phyloP scores from a whole-genome alignment of 139 green algal species.

The Diplosphaera chodatii region DNA sequence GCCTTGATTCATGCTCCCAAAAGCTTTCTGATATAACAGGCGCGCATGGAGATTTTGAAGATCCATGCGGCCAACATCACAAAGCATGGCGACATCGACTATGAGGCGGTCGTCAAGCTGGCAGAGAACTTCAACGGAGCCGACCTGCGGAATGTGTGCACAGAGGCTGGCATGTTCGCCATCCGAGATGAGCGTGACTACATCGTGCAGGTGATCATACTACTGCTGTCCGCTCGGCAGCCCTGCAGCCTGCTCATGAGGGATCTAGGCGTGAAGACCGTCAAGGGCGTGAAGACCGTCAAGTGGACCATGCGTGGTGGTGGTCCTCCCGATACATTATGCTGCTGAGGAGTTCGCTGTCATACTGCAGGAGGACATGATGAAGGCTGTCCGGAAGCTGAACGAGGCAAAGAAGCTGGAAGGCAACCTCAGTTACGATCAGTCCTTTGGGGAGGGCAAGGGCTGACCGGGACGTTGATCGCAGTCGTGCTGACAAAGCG shows the following conservation, averaged over 20 bases:
- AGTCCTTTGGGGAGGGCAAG: conserved; percentile 61
- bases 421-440: conserved; percentile 68
- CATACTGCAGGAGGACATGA: conserved; percentile 94
- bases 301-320: conserved; percentile 30
- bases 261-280: too few relatives aligned
- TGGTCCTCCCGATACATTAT: too few relatives aligned
- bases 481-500: too few relatives aligned
- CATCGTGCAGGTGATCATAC: conserved; percentile 26
- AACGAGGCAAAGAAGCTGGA: conserved; percentile 99
- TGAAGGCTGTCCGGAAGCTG: conserved; percentile 98
- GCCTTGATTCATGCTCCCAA: too few relatives aligned
- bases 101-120: conserved; percentile 95
- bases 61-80: conserved; percentile 91
- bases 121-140: conserved; percentile 97
- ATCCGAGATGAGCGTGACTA: conserved; percentile 98
- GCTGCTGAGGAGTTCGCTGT: conserved; percentile 65
- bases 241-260: too few relatives aligned
- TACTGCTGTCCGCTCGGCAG: too few relatives aligned
- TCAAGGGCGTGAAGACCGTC: too few relatives aligned
- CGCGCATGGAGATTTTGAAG: conserved; percentile 96
- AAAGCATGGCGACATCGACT: conserved; percentile 99
- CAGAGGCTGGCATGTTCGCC: conserved; percentile 97
- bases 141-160: conserved; percentile 99
- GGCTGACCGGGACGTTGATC: too few relatives aligned
- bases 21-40: too few relatives aligned